These are phyloP conservation scores for Babesia sp. DNA, from an alignment of 169 alveolate genomes.

Conservation along the genomic window DNA sequence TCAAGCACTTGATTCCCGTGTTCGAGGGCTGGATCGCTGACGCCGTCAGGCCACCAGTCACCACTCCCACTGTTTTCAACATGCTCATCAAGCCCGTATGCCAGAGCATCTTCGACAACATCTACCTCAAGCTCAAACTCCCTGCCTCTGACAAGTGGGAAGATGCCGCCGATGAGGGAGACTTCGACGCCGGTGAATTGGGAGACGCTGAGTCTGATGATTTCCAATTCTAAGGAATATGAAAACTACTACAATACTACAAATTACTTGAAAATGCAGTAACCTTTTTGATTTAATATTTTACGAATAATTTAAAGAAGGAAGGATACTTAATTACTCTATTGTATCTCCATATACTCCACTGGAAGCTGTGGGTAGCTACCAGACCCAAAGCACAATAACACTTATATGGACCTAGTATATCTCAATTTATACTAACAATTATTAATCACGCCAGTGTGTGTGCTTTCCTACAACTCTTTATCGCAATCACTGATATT, in stretches of 20 bases:
- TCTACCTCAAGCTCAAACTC: slow-evolving; percentile 56
- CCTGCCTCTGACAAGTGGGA: slow-evolving; percentile 24
- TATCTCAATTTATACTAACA: too few species aligned
- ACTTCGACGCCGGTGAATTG: slow-evolving; percentile 8
- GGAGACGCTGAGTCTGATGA: slow-evolving; percentile 29
- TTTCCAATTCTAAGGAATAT: neutral
- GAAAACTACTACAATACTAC: neutral
- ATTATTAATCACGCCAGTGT: too few species aligned
- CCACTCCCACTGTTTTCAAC: slow-evolving; percentile 48
- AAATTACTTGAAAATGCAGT: neutral
- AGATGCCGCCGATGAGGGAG: slow-evolving; percentile 23
- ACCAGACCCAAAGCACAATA: too few species aligned
- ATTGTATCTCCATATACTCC: too few species aligned
- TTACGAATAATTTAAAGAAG: neutral
- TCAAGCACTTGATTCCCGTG: slow-evolving; percentile 60
- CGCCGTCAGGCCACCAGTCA: slow-evolving; percentile 65
- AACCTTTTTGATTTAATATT: neutral
- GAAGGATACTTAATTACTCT: too few species aligned
- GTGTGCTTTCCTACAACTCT: neutral
- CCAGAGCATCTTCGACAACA: slow-evolving; percentile 57
- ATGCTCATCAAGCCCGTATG: slow-evolving; percentile 59
- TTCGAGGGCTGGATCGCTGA: slow-evolving; percentile 62
- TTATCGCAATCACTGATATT: slow-evolving; percentile 8
- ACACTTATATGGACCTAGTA: too few species aligned
- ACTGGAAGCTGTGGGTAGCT: too few species aligned